phyloP scores from a whole-genome alignment of 805 yeast species.

The Saccharomycopsis amapae region DNA sequence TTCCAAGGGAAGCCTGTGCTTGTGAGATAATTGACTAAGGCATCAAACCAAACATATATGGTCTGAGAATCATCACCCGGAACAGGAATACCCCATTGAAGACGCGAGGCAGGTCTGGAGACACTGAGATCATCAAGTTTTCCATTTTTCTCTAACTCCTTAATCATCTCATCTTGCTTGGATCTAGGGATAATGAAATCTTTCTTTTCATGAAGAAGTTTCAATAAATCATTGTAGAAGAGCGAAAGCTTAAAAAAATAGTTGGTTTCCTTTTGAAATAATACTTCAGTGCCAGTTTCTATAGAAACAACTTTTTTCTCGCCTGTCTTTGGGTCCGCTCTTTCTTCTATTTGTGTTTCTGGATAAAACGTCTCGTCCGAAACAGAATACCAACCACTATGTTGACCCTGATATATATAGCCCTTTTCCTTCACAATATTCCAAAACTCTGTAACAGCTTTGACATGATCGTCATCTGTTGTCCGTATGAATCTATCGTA shows the following conservation, averaged over 20 bases:
- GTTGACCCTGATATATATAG: constrained; percentile 72
- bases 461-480: constrained; percentile 73
- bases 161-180: constrained; percentile 46
- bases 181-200: constrained; percentile 59
- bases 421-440: constrained; percentile 47
- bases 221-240: constrained; percentile 50
- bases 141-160: constrained; percentile 43
- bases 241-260: constrained; percentile 72
- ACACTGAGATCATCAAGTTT: constrained; percentile 67
- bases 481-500: constrained; percentile 83
- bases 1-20: constrained; percentile 51
- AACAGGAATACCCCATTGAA: constrained; percentile 86
- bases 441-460: constrained; percentile 69
- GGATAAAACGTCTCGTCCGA: constrained; percentile 95
- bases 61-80: constrained; percentile 74
- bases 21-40: constrained; percentile 77
- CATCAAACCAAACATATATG: constrained; percentile 97
- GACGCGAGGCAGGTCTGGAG: constrained; percentile 72
- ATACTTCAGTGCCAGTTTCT: constrained; percentile 74
- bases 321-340: constrained; percentile 26
- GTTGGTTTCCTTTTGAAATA: constrained; percentile 70
- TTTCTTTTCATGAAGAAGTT: constrained; percentile 41
- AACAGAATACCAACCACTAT: constrained; percentile 90
- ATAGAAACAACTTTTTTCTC: constrained; percentile 33
- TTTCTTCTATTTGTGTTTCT: constrained; percentile 56